Conservation (phyloP, 1,139 yeast species). For the Sugiyamaella japonica region DNA sequence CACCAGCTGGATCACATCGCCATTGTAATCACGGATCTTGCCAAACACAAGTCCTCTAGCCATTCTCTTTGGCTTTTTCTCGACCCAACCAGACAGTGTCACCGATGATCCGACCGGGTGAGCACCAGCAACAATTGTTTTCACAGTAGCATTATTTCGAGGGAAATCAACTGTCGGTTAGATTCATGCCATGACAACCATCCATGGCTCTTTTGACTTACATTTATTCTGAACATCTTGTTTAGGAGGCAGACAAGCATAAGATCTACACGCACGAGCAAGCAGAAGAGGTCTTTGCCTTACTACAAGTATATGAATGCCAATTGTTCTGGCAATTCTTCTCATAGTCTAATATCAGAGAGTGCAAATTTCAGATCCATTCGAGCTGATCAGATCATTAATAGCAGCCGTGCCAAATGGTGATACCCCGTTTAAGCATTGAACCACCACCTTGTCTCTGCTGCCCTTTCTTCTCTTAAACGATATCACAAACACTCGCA, state of each 20-base stretch:
- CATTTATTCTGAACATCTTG: conserved; percentile 22
- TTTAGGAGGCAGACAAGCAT: conserved; percentile 16
- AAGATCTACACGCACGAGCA: no score
- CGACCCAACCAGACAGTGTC: conserved; percentile 74
- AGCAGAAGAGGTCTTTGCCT: no score
- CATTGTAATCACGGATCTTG: conserved; percentile 68
- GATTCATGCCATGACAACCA: neutral
- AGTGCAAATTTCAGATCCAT: no score
- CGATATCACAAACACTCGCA: no score
- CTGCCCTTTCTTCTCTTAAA: neutral
- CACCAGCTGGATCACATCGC: conserved; percentile 66
- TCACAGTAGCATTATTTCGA: conserved; percentile 24
- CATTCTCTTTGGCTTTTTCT: conserved; percentile 65
- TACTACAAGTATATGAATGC: neutral
- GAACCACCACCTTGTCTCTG: no score
- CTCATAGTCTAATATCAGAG: no score
- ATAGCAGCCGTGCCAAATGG: neutral
- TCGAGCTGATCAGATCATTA: neutral
- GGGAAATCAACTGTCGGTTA: conserved; percentile 25
- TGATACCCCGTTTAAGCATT: no score
- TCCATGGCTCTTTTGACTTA: no score
- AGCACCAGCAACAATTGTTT: conserved; percentile 6
- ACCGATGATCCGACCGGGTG: conserved; percentile 3
- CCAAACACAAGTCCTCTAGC: conserved; percentile 66
- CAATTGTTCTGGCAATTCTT: neutral